Evolutionary conservation across 163 green algal genomes (phyloP), one percentile per base, ranked within the genome.

Genomic region (Chlorella variabilis): DNA sequence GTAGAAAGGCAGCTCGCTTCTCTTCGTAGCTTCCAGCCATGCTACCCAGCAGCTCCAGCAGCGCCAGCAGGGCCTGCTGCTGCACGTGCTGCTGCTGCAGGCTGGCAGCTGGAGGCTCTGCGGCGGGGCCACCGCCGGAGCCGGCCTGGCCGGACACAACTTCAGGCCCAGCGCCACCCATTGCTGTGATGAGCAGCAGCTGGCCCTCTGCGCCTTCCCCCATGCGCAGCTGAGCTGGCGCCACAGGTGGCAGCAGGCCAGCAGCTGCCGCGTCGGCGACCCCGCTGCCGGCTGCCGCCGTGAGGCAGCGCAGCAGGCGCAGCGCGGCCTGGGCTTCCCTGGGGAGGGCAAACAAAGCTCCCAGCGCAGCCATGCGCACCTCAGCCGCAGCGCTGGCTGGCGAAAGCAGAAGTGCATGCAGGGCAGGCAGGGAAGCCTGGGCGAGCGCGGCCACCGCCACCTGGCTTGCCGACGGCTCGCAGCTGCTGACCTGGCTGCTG

Each of bases 11-110:
- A 1, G 75, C 41, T 4, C 42, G 29, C 59, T 81, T 58, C 20
- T 31, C 36, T 49, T 83, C 34, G 23, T 83, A 83, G 20, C 18
- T n/a, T 8, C 31, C 41, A 3, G 77, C 54, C 66, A 77, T 59
- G n/a, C 23, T 15, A 0, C 66, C 77, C 34, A 83, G 36, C 49
- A 83, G 49, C 25, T 56, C 45, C 4, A 82, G 31, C 5, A 56
- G 45, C 2, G 62, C 49, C 62, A 82, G 33, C 42, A 81, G 31
- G 3, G 49, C 41, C 1, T 20, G 33, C 20, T n/a, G 61, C 34
- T 63, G 59, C 42, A 21, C 49, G 29, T 39, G 13, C 11, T 2
- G 38, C 20, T 63, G 69, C 38, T 48, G 65, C 36, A 21, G 1
- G 20, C 48, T 63, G n/a, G n/a, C 23, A 27, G 39, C 66, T 70